Evolutionary conservation across 2,329 filamentous ascomycete species (phyloP).

Genomic region (Trichophyton equinum): DNA sequence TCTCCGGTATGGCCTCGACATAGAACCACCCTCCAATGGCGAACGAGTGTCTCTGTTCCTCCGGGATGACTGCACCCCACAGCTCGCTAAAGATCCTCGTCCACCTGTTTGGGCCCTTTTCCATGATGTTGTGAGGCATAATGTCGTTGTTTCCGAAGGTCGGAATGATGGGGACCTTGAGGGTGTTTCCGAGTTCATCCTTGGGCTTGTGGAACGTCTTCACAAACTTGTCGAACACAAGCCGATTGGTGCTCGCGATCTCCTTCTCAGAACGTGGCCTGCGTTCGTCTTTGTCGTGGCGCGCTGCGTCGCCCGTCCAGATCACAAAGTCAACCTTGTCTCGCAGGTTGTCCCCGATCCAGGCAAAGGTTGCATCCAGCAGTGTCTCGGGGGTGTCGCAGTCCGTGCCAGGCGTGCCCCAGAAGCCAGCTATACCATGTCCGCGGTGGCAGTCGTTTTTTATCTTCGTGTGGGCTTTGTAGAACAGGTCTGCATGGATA

Average conservation of each 20-base stretch:
- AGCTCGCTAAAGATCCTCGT: constrained; percentile 63
- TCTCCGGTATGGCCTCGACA: constrained; percentile 76
- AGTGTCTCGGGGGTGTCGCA: constrained; percentile 77
- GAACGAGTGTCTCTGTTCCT: constrained; percentile 83
- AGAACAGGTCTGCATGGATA: constrained; percentile 81
- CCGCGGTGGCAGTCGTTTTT: constrained; percentile 66
- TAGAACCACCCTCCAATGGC: constrained; percentile 90
- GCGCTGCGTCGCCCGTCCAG: constrained; percentile 83
- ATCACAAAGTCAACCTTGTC: constrained; percentile 78
- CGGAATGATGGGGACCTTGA: constrained; percentile 69
- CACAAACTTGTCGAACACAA: constrained; percentile 62
- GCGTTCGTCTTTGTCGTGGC: constrained; percentile 76
- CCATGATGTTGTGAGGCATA: constrained; percentile 88
- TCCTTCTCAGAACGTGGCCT: constrained; percentile 63
- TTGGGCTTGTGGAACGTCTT: constrained; percentile 46
- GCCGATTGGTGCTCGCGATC: constrained; percentile 64
- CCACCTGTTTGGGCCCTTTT: constrained; percentile 75
- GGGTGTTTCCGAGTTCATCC: constrained; percentile 30
- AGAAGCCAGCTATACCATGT: constrained; percentile 62
- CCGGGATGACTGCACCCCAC: constrained; percentile 80
- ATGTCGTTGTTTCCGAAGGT: constrained; percentile 97
- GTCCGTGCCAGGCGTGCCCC: constrained; percentile 73
- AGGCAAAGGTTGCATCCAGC: constrained; percentile 77
- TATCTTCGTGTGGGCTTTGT: constrained; percentile 65
- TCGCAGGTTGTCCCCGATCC: constrained; percentile 66